phyloP scores from a whole-genome alignment of 2,329 filamentous ascomycete species.

The Paraphaeosphaeria sporulosa region DNA sequence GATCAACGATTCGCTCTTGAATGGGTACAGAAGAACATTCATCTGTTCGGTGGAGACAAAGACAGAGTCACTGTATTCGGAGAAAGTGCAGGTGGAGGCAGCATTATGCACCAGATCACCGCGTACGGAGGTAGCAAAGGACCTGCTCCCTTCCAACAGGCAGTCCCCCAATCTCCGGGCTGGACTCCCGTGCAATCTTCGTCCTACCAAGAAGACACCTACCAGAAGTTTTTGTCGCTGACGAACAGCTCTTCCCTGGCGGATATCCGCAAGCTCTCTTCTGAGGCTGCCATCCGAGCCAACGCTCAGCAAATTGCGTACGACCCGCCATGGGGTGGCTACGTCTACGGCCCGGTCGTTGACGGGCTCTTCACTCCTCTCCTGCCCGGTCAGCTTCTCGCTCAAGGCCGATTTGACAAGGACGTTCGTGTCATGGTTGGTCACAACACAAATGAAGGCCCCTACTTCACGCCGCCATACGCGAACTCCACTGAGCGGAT shows the following conservation, averaged over 20 bases:
- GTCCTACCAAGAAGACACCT: constrained; percentile 39
- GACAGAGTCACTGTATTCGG: constrained; percentile 49
- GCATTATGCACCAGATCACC: constrained; percentile 51
- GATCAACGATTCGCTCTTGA: constrained; percentile 51
- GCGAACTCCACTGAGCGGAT: constrained; percentile 44
- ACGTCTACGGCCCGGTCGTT: constrained; percentile 43
- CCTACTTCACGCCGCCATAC: constrained; percentile 53
- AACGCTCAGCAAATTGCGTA: constrained; percentile 41
- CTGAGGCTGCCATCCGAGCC: constrained; percentile 43
- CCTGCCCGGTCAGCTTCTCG: constrained; percentile 45
- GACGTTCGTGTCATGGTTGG: constrained; percentile 46
- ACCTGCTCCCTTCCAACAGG: constrained; percentile 47
- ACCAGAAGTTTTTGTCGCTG: constrained; percentile 39
- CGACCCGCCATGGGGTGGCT: constrained; percentile 44
- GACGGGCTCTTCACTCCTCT: constrained; percentile 44
- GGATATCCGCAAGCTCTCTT: constrained; percentile 42
- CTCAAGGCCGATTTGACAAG: constrained; percentile 48
- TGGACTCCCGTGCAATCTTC: constrained; percentile 43
- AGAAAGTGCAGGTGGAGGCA: constrained; percentile 48
- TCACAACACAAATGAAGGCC: constrained; percentile 56
- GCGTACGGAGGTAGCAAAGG: constrained; percentile 51
- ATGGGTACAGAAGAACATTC: constrained; percentile 51
- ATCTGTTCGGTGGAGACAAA: constrained; percentile 49
- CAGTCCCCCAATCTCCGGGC: constrained; percentile 50
- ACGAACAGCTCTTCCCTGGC: constrained; percentile 44